These are phyloP conservation scores for Allomyces macrogynus DNA, from an alignment of 192 early-diverging fungal genomes.

Conservation along the genomic window DNA sequence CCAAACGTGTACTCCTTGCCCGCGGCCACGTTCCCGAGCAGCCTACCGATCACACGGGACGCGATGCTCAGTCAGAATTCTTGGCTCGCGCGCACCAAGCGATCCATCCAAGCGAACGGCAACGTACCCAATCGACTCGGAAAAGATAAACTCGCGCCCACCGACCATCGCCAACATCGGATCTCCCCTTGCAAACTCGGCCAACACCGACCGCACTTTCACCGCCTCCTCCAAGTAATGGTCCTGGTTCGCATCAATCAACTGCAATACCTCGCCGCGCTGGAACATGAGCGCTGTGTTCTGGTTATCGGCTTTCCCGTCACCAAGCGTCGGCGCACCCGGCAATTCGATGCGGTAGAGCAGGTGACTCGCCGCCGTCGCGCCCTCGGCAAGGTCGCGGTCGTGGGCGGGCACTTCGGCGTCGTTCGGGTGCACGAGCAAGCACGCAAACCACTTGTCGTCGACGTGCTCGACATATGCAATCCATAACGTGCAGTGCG, in stretches of 20 bases:
- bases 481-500: neutral
- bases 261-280: constrained; percentile 69
- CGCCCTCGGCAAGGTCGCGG: too few species aligned
- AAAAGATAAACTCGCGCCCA: constrained; percentile 68
- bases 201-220: constrained; percentile 67
- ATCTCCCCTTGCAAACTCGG: constrained; percentile 64
- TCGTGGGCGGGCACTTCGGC: too few species aligned
- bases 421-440: too few species aligned
- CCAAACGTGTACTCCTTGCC: constrained; percentile 78
- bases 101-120: neutral
- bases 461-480: neutral
- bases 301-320: constrained; percentile 82
- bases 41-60: neutral
- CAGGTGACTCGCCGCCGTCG: constrained; percentile 15
- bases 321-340: constrained; percentile 71
- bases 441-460: too few species aligned
- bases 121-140: constrained; percentile 44
- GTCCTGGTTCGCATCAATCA: constrained; percentile 80
- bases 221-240: constrained; percentile 80
- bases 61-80: too few species aligned
- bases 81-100: too few species aligned
- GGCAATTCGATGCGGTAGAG: constrained; percentile 56
- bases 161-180: constrained; percentile 67
- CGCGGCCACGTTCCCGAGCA: constrained; percentile 72
- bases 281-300: constrained; percentile 67